Evolutionary conservation across 2,329 filamentous ascomycete species (phyloP).

Genomic region (Sordariomycetes sp.): DNA sequence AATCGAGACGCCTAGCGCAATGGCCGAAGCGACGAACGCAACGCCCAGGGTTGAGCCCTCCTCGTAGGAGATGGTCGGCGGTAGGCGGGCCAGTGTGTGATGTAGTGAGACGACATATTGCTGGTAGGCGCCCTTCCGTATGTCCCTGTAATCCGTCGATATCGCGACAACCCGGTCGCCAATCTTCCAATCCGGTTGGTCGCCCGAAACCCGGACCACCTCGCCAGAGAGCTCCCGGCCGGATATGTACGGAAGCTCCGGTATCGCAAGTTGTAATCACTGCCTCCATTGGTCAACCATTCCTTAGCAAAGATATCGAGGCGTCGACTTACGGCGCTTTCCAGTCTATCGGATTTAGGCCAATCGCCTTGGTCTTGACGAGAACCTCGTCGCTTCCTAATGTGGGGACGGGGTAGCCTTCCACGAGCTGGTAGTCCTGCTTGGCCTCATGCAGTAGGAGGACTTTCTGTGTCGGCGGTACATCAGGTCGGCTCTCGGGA

Average conservation of each 20-base stretch:
- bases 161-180: slow-evolving; percentile 48
- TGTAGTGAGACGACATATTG: slow-evolving; percentile 56
- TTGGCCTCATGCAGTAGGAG: background rate
- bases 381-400: slow-evolving; percentile 38
- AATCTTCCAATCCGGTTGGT: slow-evolving; percentile 13
- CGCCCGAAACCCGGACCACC: slow-evolving; percentile 29
- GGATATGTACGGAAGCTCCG: slow-evolving; percentile 55
- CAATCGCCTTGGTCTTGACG: slow-evolving; percentile 53
- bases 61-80: slow-evolving; percentile 36
- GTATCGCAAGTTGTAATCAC: slow-evolving; percentile 60
- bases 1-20: slow-evolving; percentile 58
- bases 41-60: slow-evolving; percentile 56
- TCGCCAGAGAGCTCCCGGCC: slow-evolving; percentile 59
- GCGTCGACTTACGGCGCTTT: slow-evolving; percentile 50
- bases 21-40: slow-evolving; percentile 57
- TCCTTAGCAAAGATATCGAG: background rate
- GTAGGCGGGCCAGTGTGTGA: slow-evolving; percentile 55
- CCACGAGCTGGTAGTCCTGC: background rate
- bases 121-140: slow-evolving; percentile 62
- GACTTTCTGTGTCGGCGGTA: background rate
- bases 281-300: slow-evolving; percentile 15
- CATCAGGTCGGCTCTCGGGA: background rate
- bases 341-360: slow-evolving; percentile 69
- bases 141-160: slow-evolving; percentile 64
- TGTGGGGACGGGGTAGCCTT: background rate